phyloP scores from a whole-genome alignment of 768 basidiomycete species.

The Tylopilus felleus region DNA sequence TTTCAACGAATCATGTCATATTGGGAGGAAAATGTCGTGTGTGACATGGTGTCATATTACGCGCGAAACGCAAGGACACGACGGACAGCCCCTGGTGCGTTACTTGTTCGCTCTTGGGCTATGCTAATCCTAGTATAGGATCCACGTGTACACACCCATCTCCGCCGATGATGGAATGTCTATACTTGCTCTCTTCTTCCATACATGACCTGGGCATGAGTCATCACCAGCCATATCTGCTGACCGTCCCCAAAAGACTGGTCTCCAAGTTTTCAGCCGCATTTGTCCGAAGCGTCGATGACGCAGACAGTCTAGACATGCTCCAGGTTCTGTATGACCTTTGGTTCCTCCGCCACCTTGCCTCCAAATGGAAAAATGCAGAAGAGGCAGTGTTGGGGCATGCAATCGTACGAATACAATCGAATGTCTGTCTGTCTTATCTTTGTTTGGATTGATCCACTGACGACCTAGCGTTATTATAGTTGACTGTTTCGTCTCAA shows the following conservation, averaged over 20 bases:
- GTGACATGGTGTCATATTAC: conserved; percentile 23
- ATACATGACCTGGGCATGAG: conserved; percentile 55
- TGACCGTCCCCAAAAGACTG: conserved; percentile 37
- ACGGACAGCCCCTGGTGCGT: conserved; percentile 11
- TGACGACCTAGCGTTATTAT: conserved; percentile 2
- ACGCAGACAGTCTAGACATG: conserved; percentile 27
- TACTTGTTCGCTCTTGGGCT: conserved; percentile 1
- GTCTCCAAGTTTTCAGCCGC: conserved; percentile 35
- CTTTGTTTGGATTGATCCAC: neutral
- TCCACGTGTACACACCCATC: conserved; percentile 42
- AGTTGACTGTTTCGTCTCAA: conserved; percentile 15
- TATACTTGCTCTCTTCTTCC: conserved; percentile 51
- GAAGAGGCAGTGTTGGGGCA: conserved; percentile 23
- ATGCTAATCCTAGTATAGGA: conserved; percentile 18
- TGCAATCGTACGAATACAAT: conserved; percentile 24
- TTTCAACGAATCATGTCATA: conserved; percentile 46
- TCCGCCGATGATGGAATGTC: conserved; percentile 48
- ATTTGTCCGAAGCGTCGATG: conserved; percentile 33
- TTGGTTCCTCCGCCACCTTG: conserved; percentile 44
- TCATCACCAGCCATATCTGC: conserved; percentile 35
- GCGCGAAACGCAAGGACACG: conserved; percentile 2
- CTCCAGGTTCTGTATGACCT: conserved; percentile 44
- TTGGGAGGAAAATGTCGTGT: conserved; percentile 51
- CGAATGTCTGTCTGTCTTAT: conserved; percentile 26
- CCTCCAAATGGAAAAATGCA: conserved; percentile 29